Evolutionary conservation across 2,329 filamentous ascomycete species (phyloP), one percentile per base, ranked within the genome.

Genomic region (Didymella lethalis): DNA sequence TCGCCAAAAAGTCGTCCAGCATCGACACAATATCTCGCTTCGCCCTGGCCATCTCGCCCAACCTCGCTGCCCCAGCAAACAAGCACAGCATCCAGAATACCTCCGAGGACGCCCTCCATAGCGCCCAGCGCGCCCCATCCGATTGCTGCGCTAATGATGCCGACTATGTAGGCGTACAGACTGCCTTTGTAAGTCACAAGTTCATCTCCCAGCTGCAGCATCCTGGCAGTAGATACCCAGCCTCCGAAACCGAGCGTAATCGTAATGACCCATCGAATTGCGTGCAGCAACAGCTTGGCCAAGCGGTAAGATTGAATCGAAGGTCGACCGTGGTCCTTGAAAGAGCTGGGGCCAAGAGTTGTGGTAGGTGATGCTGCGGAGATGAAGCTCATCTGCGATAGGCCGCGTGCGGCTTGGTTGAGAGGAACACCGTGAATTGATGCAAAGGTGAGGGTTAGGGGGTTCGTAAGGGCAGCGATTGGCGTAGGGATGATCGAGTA

Each of bases 11-110:
- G 79, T 77, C 91, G 89, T 7, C 91, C 93, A 3, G 94, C 94
- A 78, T 98, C 94, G 60, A 95, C 88, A 77, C 94, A 98, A 79
- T 96, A 97, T 46, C 90, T 88, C 44, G 83, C 85, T 66, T 87
- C 85, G 5, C 88, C 90, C 85, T 86, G 66, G 78, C 90, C 73
- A 50, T 75, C 71, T 3, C 63, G 59, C 2, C 74, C 76, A 0
- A 75, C 73, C 84, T 99, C 95, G 70, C 92, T 97, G 26, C 91
- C 93, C 86, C 96, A 98, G 81, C 95, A 99, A 12, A 99, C 89
- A 25, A 98, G 86, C 34, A 92, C 88, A 3, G 90, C 93, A 77
- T 97, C 93, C 4, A 97, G 86, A 51, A 97, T 93, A 52, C 92
- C 92, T 50, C 91, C 91, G 25, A 97, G 80, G 18, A 96, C 90